Conservation (phyloP, 805 yeast genomes). For the Candida caryicola region DNA sequence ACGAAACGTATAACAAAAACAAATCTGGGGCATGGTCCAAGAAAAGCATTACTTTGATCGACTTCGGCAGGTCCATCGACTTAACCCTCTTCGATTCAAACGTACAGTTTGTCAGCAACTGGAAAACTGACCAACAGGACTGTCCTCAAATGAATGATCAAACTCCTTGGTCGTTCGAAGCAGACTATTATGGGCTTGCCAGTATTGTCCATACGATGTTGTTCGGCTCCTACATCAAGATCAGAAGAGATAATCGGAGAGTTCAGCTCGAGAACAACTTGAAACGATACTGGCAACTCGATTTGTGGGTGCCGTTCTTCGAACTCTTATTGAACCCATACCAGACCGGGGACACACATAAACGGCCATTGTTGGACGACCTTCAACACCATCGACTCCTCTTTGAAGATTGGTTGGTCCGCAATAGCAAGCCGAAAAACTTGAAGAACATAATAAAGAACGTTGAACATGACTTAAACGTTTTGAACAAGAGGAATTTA, state of each 20-base stretch:
- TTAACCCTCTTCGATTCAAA: slow-evolving; percentile 48
- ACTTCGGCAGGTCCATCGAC: slow-evolving; percentile 81
- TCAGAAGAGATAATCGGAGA: slow-evolving; percentile 15
- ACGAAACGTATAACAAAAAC: slow-evolving; percentile 25
- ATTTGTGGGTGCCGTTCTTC: slow-evolving; percentile 69
- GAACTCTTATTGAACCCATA: slow-evolving; percentile 61
- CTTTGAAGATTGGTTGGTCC: slow-evolving; percentile 44
- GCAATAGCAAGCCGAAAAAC: slow-evolving; percentile 15
- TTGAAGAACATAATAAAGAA: slow-evolving; percentile 32
- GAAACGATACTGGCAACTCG: slow-evolving; percentile 74
- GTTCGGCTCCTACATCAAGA: slow-evolving; percentile 63
- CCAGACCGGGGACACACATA: slow-evolving; percentile 11
- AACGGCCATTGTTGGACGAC: slow-evolving; percentile 41
- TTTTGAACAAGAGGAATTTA: slow-evolving; percentile 12
- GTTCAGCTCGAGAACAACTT: slow-evolving; percentile 42
- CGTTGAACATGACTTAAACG: slow-evolving; percentile 30
- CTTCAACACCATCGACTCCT: slow-evolving; percentile 31
- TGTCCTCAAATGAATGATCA: slow-evolving; percentile 65
- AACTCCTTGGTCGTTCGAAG: slow-evolving; percentile 71
- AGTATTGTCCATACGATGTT: slow-evolving; percentile 68
- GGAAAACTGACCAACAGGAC: slow-evolving; percentile 65
- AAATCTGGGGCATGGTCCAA: slow-evolving; percentile 46
- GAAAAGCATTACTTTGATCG: slow-evolving; percentile 64
- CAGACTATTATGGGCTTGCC: slow-evolving; percentile 83
- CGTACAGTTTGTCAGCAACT: slow-evolving; percentile 55